Percentiles rank a stretch among this genome's conserved stretches.
These are phyloP conservation scores for Rosa multiflora DNA, from an alignment of 306 rosid genomes.

Conservation along the genomic window DNA sequence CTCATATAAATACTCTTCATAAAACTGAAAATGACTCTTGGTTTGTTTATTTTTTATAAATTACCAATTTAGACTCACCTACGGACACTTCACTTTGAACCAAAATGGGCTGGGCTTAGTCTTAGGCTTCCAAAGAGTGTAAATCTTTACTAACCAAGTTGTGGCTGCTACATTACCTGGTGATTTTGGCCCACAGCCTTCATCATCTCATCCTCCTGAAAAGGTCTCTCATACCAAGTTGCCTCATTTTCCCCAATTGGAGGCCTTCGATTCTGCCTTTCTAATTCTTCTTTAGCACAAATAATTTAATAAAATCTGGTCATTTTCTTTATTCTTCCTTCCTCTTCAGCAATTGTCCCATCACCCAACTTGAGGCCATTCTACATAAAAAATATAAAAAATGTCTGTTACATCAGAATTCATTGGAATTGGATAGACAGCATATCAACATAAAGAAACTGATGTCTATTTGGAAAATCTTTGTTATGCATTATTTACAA, in stretches of 20 bases:
- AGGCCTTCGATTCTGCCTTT: neutral
- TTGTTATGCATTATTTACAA: neutral
- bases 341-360: neutral
- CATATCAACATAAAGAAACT: neutral
- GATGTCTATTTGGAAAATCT: neutral
- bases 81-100: neutral
- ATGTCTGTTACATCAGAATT: neutral
- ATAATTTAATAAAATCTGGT: neutral
- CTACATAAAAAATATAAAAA: neutral
- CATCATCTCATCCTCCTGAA: neutral
- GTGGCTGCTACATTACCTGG: neutral
- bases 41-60: neutral
- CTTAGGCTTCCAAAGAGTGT: neutral
- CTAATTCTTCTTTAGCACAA: neutral
- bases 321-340: neutral
- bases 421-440: neutral
- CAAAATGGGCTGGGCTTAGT: too few relatives aligned
- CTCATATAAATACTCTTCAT: too few relatives aligned
- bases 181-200: neutral
- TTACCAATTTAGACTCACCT: neutral
- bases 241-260: neutral
- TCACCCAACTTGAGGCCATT: neutral
- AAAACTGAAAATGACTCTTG: neutral
- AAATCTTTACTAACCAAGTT: neutral
- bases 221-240: neutral